Percentiles rank a stretch among this genome's conserved stretches.
phyloP scores from a whole-genome alignment of 306 rosid species.

The Quercus berberidifolia region DNA sequence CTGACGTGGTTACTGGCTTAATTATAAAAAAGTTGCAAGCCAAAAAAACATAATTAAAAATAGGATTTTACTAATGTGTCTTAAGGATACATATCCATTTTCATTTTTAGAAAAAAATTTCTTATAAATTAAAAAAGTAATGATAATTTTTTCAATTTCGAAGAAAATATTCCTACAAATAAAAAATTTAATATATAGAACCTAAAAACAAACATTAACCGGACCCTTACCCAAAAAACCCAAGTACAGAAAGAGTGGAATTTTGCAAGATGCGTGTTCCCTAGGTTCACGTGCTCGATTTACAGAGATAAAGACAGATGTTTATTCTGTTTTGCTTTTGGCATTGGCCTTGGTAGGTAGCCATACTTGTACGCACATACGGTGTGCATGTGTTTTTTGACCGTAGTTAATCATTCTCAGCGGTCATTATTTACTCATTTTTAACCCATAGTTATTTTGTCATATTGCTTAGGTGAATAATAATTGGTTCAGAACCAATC shows the following conservation, averaged over 20 bases:
- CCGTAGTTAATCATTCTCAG: background rate
- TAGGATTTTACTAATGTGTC: too few relatives aligned
- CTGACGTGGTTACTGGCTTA: background rate
- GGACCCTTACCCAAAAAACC: conserved; percentile 9
- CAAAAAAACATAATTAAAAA: too few relatives aligned
- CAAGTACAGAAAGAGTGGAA: conserved; percentile 25
- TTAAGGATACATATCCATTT: too few relatives aligned
- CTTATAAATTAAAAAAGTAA: too few relatives aligned
- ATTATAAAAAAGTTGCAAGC: background rate
- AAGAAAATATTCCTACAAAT: too few relatives aligned
- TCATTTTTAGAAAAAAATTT: too few relatives aligned
- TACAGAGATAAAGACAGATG: background rate
- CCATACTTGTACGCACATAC: background rate
- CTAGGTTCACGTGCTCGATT: background rate
- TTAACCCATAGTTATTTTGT: too few relatives aligned
- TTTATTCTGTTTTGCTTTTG: conserved; percentile 10
- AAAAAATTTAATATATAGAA: too few relatives aligned
- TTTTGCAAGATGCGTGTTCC: conserved; percentile 29
- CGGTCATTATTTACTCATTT: background rate
- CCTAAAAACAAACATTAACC: too few relatives aligned
- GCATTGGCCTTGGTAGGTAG: conserved; percentile 12
- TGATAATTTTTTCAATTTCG: too few relatives aligned
- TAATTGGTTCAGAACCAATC: too few relatives aligned
- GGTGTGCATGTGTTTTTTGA: background rate
- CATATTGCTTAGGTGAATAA: too few relatives aligned